Base-by-base conservation (phyloP, 371 early-diverging fungal species). In the Capillidium heterosporum region DNA sequence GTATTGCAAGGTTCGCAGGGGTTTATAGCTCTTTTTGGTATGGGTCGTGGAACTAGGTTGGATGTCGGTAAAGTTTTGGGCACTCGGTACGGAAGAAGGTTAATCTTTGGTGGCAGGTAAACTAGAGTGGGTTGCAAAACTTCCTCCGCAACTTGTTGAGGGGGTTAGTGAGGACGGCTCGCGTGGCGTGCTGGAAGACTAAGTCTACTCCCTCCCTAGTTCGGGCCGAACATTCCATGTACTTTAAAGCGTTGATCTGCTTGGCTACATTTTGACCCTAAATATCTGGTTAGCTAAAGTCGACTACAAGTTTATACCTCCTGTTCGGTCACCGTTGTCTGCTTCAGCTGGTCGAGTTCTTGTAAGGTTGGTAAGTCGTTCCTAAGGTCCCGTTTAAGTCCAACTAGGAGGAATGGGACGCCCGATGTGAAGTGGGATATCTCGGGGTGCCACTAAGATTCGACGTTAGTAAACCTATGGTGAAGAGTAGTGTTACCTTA, bases 201-300 rank as follows among this genome's bases (percentile, higher is more conserved):
- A 75, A 77, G 61, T 84, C 82, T 41, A 89, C 72, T 21, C 89
- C 89, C 63, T 81, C 83, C 63, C 85, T 85, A 29, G 88, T 87
- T 48, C 85, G 66, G 5, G 90, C 85, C 10, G 87, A 88, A 64
- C 90, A 89, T 69, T 90, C 89, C 43, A 92, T 70, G 63, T 89
- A 89, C 61, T 81, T 85, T 51, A 80, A 81, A 35, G 84, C 85
- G 8, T 72, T 66, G 57, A 88, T 78, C 56, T 84, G 85, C 63
- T 82, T 85, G n/a, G 77, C 73, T 78, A 84, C 77, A 58, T 77
- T 77, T 35, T 74, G 53, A 44, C 85, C 81, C 58, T 84, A 82
- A 55, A 32, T 7, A 19, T 17, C 23, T 19, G 7, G 26, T 32
- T 39, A 32, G 35, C 15, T 13, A 32, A 11, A 32, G 7, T 4